Conservation (phyloP, 2,329 filamentous ascomycete species). For the Botrytis tulipae region DNA sequence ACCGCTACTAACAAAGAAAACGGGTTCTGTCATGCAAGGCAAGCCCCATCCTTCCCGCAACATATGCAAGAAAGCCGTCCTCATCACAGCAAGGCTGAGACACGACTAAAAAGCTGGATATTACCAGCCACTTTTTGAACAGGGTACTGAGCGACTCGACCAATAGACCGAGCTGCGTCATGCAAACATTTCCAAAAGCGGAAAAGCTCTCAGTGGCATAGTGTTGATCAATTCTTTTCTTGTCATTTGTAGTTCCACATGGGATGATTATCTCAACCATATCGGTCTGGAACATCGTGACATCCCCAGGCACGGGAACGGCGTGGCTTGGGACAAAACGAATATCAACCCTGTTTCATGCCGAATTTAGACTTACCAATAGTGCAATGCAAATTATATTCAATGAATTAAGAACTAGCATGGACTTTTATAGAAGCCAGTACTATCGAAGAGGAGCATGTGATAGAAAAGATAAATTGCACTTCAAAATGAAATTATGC, state of each 20-base stretch:
- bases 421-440: not conserved
- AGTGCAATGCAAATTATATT: not conserved
- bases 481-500: not conserved
- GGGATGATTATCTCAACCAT: not conserved
- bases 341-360: not conserved
- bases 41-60: conserved; percentile 1
- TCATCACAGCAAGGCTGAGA: conserved; percentile 15
- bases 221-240: not conserved
- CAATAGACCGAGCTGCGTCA: not conserved
- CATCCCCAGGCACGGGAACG: not conserved
- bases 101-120: not conserved
- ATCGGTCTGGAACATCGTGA: not conserved
- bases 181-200: not conserved
- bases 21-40: not conserved
- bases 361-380: not conserved
- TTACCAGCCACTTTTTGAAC: not conserved
- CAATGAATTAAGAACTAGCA: not conserved
- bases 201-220: not conserved
- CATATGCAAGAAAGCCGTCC: conserved; percentile 1
- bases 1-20: conserved; percentile 5
- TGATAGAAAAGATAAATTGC: not conserved
- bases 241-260: not conserved
- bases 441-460: not conserved
- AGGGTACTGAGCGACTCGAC: not conserved
- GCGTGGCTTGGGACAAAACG: not conserved